A percentile compares a stretch with the other conserved stretches of the same genome.
These are phyloP conservation scores for Entomortierella parvispora DNA, from an alignment of 192 early-diverging fungal genomes.

Conservation along the genomic window DNA sequence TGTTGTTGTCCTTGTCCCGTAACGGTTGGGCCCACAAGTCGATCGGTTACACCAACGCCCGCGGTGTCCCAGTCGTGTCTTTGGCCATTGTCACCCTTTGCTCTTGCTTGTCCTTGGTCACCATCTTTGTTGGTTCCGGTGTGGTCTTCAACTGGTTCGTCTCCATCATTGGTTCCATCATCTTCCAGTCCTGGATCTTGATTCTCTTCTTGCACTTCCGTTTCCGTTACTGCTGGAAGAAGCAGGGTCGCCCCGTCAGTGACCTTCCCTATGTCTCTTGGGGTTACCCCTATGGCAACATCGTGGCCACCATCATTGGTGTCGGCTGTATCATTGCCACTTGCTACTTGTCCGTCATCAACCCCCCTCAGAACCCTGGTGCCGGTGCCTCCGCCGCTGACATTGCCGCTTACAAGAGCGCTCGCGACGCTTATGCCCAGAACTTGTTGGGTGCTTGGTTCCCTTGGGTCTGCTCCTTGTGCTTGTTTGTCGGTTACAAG, in stretches of 20 bases:
- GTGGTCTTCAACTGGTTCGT: slow-evolving; percentile 77
- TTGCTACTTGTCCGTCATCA: slow-evolving; percentile 62
- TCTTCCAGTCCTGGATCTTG: slow-evolving; percentile 86
- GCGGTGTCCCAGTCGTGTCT: slow-evolving; percentile 72
- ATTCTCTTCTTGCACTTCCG: slow-evolving; percentile 86
- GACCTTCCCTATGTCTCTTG: slow-evolving; percentile 67
- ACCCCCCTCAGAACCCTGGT: slow-evolving; percentile 55
- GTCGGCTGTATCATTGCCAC: slow-evolving; percentile 67
- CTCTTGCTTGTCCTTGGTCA: slow-evolving; percentile 69
- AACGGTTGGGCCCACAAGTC: slow-evolving; percentile 81
- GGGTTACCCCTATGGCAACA: slow-evolving; percentile 57
- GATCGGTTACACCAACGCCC: slow-evolving; percentile 67
- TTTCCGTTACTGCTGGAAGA: slow-evolving; percentile 80
- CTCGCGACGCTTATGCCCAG: slow-evolving; percentile 13
- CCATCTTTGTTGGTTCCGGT: slow-evolving; percentile 73
- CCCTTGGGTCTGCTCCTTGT: slow-evolving; percentile 35
- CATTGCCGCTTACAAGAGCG: neutral
- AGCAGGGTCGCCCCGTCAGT: slow-evolving; percentile 75
- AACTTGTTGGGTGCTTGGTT: slow-evolving; percentile 40
- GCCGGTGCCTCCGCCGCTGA: slow-evolving; percentile 1
- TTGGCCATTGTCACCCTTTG: slow-evolving; percentile 71
- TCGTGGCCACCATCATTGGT: slow-evolving; percentile 73
- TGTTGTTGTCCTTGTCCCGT: slow-evolving; percentile 76
- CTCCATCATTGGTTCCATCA: slow-evolving; percentile 75
- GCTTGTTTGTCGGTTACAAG: slow-evolving; percentile 68